Percentiles rank a stretch among this genome's conserved stretches.
Conservation (phyloP, 169 alveolate genomes). For the Condylostoma magnum region DNA sequence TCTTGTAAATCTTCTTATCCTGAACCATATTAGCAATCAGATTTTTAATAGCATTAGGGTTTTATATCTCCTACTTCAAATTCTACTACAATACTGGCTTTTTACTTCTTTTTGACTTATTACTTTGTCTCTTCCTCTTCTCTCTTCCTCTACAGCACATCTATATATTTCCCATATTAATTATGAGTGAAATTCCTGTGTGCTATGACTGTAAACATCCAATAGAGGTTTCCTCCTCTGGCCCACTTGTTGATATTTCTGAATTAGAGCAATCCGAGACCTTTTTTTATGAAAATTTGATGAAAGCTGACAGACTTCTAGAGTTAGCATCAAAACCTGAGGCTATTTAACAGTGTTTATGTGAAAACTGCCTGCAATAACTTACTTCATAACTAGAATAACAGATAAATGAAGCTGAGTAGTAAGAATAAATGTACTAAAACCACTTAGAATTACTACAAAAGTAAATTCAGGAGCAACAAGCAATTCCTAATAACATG, state of each 20-base stretch:
- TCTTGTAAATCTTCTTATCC: no score
- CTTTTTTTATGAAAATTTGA: neutral
- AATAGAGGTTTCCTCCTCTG: neutral
- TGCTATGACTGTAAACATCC: conserved; percentile 20
- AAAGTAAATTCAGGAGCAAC: neutral
- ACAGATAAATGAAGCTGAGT: neutral
- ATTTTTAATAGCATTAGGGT: no score
- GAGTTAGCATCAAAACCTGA: neutral
- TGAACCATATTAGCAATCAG: no score
- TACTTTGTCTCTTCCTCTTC: no score
- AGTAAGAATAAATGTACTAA: neutral
- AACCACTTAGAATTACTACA: neutral
- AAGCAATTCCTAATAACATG: neutral
- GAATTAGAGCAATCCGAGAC: neutral
- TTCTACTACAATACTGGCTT: no score
- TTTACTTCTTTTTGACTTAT: no score
- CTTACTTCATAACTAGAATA: neutral
- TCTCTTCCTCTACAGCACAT: no score
- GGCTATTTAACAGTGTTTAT: neutral
- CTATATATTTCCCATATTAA: no score
- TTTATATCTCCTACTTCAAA: no score
- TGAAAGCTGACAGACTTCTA: conserved; percentile 11
- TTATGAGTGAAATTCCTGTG: neutral
- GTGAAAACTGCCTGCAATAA: conserved; percentile 1
- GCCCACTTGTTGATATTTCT: neutral